Evolutionary conservation across 2,329 filamentous ascomycete species (phyloP), one percentile per base, ranked within the genome.

Genomic region (Diaporthe aspalathi): DNA sequence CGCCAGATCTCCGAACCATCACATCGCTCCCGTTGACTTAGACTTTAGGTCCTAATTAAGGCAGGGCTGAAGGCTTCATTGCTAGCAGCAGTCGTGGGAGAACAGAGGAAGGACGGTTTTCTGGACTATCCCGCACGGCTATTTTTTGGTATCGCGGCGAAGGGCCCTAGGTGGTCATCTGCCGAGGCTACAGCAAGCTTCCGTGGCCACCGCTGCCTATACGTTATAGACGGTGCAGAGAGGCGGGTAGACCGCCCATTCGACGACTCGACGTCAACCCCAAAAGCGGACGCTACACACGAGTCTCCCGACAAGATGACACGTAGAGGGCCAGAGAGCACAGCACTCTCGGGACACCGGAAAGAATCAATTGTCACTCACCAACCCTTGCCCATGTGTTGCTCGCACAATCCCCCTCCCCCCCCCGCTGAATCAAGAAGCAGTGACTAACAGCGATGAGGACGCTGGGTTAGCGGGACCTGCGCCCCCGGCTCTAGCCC

Each of bases 101-200:
- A 29, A 43, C 27, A 38, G 24, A 60, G 40, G 27, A 53, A 12
- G 24, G 40, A 67, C 63, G 53, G 63, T 50, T 35, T 38, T 45
- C 35, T 63, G 20, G 52, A 49, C 43, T 43, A 22, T 47, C n/a
- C 40, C 43, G 38, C 65, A 45, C 40, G 35, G 40, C 40, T 20
- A 38, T 57, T 43, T 40, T 24, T 56, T 56, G 65, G 65, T 47
- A 11, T 49, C 47, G 29, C 11, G 29, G 32, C 66, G n/a, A 27
- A 40, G 29, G 32, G 40, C 11, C 17, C 57, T 24, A 12, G 27
- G 22, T 43, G 57, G 20, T 17, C 70, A 68, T 63, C 29, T 68
- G 65, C 70, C 66, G 66, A 72, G 70, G 43, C 67, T 72, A 70
- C 67, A 45, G 52, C 65, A 71, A 70, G 66, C 54, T 68, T 60